Evolutionary conservation across 208 protist species (phyloP).

Genomic region (Strigomonas oncopelti): DNA sequence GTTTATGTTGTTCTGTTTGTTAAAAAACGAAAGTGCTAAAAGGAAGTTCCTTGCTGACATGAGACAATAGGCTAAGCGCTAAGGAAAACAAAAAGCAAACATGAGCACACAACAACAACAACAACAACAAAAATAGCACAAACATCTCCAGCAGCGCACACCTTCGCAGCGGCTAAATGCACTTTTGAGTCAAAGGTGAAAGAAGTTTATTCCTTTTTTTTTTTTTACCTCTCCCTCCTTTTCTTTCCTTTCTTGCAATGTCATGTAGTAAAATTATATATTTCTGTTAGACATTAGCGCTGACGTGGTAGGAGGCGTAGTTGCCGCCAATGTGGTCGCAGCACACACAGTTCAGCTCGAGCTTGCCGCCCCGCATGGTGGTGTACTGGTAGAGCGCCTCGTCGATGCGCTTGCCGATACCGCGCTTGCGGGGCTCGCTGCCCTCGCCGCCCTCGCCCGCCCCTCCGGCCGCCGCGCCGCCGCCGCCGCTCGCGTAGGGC

Average conservation of each 20-base stretch:
- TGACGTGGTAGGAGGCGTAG: slow-evolving; percentile 78
- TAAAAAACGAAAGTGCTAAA: background rate
- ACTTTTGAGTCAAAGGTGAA: background rate
- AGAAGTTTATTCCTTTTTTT: slow-evolving; percentile 1
- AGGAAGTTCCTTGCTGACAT: no score
- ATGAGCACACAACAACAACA: background rate
- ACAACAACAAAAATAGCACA: background rate
- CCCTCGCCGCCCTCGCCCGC: slow-evolving; percentile 9
- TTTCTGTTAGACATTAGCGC: slow-evolving; percentile 21
- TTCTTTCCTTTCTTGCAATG: background rate
- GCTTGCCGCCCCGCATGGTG: slow-evolving; percentile 62
- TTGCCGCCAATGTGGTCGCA: slow-evolving; percentile 88
- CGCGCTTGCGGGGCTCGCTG: background rate
- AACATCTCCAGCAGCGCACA: no score
- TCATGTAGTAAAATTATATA: background rate
- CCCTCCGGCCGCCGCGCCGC: slow-evolving; percentile 11
- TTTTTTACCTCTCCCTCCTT: background rate
- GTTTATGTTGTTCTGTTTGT: no score
- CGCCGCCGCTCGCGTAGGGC: slow-evolving; percentile 25
- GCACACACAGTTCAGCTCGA: slow-evolving; percentile 88
- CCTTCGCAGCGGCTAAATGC: no score
- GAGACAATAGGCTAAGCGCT: no score
- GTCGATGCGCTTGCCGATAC: slow-evolving; percentile 27
- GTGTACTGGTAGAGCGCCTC: slow-evolving; percentile 81
- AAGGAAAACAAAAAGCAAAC: background rate